phyloP scores from a whole-genome alignment of 768 basidiomycete species.

The Russula brevipes region DNA sequence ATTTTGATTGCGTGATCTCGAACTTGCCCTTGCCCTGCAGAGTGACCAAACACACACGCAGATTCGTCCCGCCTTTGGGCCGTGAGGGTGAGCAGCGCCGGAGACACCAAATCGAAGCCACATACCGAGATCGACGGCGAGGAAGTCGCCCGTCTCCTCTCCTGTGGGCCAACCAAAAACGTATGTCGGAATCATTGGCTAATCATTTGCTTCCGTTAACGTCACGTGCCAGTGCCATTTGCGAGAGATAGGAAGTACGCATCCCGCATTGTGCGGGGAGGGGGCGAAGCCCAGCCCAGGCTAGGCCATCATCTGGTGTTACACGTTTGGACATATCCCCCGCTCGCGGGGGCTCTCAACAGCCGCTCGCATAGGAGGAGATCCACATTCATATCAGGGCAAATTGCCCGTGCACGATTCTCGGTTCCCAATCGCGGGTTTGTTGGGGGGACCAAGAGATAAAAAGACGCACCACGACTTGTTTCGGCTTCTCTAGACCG shows the following conservation, averaged over 20 bases:
- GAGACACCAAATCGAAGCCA: slow-evolving; percentile 10
- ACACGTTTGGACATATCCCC: slow-evolving; percentile 2
- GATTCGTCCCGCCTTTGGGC: slow-evolving; percentile 78
- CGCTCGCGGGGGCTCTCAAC: background rate
- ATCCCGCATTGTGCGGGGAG: background rate
- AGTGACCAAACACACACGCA: slow-evolving; percentile 96
- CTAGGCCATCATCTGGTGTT: background rate
- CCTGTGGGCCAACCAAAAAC: slow-evolving; percentile 96
- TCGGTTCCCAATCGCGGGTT: slow-evolving; percentile 2
- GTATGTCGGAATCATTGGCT: slow-evolving; percentile 97
- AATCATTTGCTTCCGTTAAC: slow-evolving; percentile 1
- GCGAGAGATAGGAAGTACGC: background rate
- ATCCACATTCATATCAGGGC: background rate
- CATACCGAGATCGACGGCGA: slow-evolving; percentile 82
- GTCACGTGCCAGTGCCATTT: slow-evolving; percentile 5
- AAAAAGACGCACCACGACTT: slow-evolving; percentile 72
- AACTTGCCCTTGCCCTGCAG: slow-evolving; percentile 93
- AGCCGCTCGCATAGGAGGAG: background rate
- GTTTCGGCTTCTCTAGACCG: slow-evolving; percentile 75
- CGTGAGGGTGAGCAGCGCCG: background rate
- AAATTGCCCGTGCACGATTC: background rate
- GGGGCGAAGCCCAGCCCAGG: background rate
- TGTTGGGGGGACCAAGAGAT: background rate
- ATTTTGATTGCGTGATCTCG: slow-evolving; percentile 96
- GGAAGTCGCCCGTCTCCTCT: slow-evolving; percentile 80